Evolutionary conservation across 805 yeast genomes (phyloP), one percentile per base, ranked within the genome.

Genomic region (Dipodascus albidus): DNA sequence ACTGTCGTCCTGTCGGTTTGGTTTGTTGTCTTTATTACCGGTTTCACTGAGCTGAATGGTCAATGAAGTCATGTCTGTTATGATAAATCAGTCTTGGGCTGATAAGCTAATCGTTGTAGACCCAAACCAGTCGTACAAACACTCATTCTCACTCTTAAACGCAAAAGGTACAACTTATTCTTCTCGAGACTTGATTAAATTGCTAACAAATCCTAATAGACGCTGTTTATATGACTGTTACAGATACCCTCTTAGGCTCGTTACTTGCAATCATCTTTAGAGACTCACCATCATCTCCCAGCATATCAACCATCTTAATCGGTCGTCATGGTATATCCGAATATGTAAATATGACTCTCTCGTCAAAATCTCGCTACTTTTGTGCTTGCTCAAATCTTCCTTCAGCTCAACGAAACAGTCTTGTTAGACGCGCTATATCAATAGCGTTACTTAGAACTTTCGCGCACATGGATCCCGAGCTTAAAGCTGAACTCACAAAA

Each of bases 361-460:
- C 75, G 48, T 62, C 72, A 0, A 68, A 75, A 49, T 87, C 96
- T 1, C 74, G 84, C 51, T 91, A 81, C 64, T 87, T 77, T 70
- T 89, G 85, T 1, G 93, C 96, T 1, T 78, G 90, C 59, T 78
- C 81, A 60, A 88, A 87, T 60, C 70, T 91, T 49, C 64, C 75
- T 0, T 70, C 71, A 0, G 66, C 73, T 9, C 74, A 75, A 60
- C 72, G 73, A 57, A 64, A 70, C 2, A 78, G 86, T 8, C 81
- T 80, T 49, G 86, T 83, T 1, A 75, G 95, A 58, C 75, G 79
- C 56, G 83, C 91, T 0, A 71, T 90, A 41, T 96, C 97, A 0
- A 80, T 89, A 2, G 74, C 93, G 1, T 68, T 78, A 20, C 70
- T 90, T 55, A 78, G 85, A 59, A 79, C 87, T 22, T 88, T 75